Evolutionary conservation across 495 filamentous ascomycete genomes (phyloP), one percentile per base, ranked within the genome.

Genomic region (Penicillium roqueforti): DNA sequence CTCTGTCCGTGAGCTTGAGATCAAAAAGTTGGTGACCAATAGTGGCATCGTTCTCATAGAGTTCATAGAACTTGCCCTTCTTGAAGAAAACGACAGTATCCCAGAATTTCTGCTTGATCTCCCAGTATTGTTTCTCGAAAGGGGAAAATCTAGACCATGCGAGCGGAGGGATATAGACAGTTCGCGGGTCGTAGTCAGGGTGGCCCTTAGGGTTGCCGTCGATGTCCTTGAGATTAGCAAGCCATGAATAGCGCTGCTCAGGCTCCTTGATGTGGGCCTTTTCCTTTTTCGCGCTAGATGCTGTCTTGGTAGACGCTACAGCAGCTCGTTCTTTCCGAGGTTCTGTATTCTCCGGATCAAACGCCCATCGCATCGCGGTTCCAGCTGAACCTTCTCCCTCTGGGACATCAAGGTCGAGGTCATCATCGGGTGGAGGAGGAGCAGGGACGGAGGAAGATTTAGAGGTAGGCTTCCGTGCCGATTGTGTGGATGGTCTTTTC

Each of bases 61-160:
- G 79, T 66, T 99, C 93, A 68, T 96, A 99, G 72, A 99, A 99
- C 67, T 99, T 99, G 54, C 93, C 93, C 74, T 99, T 99, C 72
- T 96, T 97, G 80, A 99, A 99, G 74, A 99, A 99, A 13, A 99
- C 93, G 19, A 99, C 86, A 0, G 91, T 97, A 55, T 96, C 90
- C 88, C 88, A 96, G 58, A 92, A 89, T 47, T 96, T 96, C 70
- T 91, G 88, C 77, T 99, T 99, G 69, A 99, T 97, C 63, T 96
- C 92, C 93, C 93, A 99, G 70, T 97, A 99, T 60, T 99, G 93
- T 68, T 91, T 93, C 73, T 99, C 93, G 55, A 99, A 99, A 0
- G 92, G 80, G 0, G 90, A 90, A 66, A 99, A 96, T 3, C 86
- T 81, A 0, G 68, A 70, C 81, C 83, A 91, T 8, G 90, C 89